A percentile compares a stretch with the other conserved stretches of the same genome.
phyloP scores from a whole-genome alignment of 768 basidiomycete species.

The Amylocystis lapponica region DNA sequence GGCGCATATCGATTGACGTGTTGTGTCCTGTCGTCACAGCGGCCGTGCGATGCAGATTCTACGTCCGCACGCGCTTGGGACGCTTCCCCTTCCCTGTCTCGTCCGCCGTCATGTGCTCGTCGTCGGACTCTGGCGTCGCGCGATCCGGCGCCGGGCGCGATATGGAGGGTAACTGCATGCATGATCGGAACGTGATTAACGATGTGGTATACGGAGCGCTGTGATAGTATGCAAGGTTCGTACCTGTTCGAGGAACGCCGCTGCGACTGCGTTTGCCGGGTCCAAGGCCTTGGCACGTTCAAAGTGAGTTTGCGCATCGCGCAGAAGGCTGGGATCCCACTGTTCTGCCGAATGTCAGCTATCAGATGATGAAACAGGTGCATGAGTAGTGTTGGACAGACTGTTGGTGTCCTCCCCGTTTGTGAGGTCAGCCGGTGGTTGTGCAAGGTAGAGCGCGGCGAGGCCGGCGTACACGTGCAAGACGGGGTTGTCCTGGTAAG shows the following conservation, averaged over 20 bases:
- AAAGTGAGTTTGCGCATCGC: constrained; percentile 59
- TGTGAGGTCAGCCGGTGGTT: constrained; percentile 21
- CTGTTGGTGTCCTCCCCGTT: constrained; percentile 1
- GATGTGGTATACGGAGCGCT: neutral
- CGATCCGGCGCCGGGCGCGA: constrained; percentile 7
- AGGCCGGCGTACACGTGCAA: constrained; percentile 84
- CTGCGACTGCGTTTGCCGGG: constrained; percentile 47
- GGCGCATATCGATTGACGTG: neutral
- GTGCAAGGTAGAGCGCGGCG: constrained; percentile 58
- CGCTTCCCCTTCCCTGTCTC: constrained; percentile 17
- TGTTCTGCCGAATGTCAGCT: neutral
- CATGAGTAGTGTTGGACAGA: neutral
- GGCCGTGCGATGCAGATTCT: too few relatives aligned
- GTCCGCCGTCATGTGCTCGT: constrained; percentile 28
- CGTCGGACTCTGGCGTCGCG: constrained; percentile 30
- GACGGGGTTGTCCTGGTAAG: constrained; percentile 76
- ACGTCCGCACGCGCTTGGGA: constrained; percentile 33
- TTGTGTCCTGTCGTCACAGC: neutral
- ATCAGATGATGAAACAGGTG: neutral
- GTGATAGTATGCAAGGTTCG: constrained; percentile 11
- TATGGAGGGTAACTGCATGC: constrained; percentile 13
- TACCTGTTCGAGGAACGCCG: constrained; percentile 52
- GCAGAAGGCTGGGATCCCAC: constrained; percentile 32
- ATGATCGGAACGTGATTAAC: too few relatives aligned
- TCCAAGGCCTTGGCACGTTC: constrained; percentile 59